Base-by-base conservation (phyloP, 306 rosid genomes). In the Cucurbita moschata region DNA sequence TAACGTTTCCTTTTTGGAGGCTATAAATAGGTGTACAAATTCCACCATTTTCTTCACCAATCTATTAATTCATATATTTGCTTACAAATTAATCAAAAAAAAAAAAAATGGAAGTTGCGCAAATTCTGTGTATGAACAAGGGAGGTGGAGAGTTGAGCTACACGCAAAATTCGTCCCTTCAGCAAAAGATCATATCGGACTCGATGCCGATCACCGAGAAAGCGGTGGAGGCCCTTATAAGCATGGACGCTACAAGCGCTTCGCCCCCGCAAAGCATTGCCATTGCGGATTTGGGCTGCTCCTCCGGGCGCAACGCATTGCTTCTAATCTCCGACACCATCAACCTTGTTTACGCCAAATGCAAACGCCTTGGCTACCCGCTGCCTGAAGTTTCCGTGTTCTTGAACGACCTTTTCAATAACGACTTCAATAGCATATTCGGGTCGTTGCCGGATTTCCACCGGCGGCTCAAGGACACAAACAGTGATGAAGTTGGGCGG, bases 211-310 rank as follows among this genome's bases (percentile, higher is more conserved):
- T 88, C n/a, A 79, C 47, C 0, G 68, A 66, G 60, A 83, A 81
- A 72, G 92, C 90, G 11, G 71, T 93, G 4, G 50, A 49, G 16
- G 4, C 84, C 63, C 23, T 79, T 1, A 7, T 88, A 55, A 5
- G 64, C n/a, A 69, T 80, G 52, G 75, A n/a, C n/a, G 5, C 1
- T 7, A 40, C 44, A 5, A 40, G 23, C 10, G 59, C 59, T 40
- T 40, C 1, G 35, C 35, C 35, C 52, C 79, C 79, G 1, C 74
- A 60, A 73, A 90, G 83, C 81, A 80, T 93, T 77, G 80, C 83
- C 26, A 86, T 93, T 19, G 98, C 88, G 0, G 98, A 93, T 63
- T 82, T 93, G 57, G 98, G 98, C 9, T 90, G 98, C 49, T 88
- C 97, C 16, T 85, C 94, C 1, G 98, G 98, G 7, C 98, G 97